Percentiles rank a stretch among this genome's conserved stretches.
These are phyloP conservation scores for Trichoderma asperellum DNA, from an alignment of 2,329 filamentous ascomycete genomes.

Conservation along the genomic window DNA sequence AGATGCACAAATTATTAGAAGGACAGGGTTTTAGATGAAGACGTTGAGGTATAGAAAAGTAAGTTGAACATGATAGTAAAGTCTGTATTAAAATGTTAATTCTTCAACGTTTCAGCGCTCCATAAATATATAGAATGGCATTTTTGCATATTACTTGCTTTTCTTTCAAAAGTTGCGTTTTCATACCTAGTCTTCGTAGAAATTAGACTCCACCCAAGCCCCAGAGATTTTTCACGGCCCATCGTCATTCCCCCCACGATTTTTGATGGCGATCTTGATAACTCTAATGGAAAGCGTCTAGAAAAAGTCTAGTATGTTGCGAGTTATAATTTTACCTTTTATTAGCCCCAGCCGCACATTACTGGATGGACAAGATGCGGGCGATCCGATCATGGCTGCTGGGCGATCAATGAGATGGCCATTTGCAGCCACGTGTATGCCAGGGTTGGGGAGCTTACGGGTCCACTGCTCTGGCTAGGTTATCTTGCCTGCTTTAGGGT, in stretches of 20 bases:
- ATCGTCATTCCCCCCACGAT: conserved; percentile 16
- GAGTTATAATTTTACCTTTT: neutral
- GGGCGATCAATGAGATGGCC: conserved; percentile 6
- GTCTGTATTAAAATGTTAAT: neutral
- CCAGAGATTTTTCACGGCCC: neutral
- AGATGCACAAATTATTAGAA: neutral
- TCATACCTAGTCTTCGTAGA: neutral
- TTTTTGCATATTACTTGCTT: neutral
- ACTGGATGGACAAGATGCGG: neutral
- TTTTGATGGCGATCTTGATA: neutral
- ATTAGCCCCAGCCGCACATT: neutral
- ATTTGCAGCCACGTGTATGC: conserved; percentile 13
- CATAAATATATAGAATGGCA: neutral
- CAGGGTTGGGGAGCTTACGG: conserved; percentile 5
- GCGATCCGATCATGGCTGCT: conserved; percentile 1
- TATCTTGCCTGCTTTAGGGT: neutral
- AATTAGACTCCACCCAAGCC: neutral
- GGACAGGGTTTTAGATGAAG: neutral
- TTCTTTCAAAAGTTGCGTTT: neutral
- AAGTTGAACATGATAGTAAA: neutral
- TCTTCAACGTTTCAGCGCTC: neutral
- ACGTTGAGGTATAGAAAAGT: neutral
- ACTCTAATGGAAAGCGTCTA: conserved; percentile 11
- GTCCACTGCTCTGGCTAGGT: conserved; percentile 10
- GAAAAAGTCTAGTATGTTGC: neutral